Conservation (phyloP, 108 stramenopile species). For the Chaetoceros tenuissimus region DNA sequence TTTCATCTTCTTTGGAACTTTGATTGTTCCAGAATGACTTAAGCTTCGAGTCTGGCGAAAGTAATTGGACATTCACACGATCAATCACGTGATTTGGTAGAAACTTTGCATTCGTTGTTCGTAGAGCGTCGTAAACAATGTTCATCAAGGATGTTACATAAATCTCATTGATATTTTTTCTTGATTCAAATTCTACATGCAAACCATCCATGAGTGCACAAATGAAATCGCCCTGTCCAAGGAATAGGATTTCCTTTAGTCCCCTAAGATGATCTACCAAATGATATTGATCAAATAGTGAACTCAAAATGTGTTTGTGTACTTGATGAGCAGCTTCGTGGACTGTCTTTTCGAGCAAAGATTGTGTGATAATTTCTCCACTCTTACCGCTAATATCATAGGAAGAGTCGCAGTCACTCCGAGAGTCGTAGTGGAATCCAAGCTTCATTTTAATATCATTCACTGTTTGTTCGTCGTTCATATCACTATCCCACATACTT, state of each 20-base stretch:
- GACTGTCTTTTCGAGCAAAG: slow-evolving; percentile 43
- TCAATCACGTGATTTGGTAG: slow-evolving; percentile 67
- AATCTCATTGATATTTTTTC: slow-evolving; percentile 37
- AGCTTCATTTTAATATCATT: neutral
- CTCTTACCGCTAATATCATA: slow-evolving; percentile 1
- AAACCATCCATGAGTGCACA: slow-evolving; percentile 82
- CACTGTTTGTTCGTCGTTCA: neutral
- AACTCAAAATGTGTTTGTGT: slow-evolving; percentile 63
- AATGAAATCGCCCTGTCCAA: slow-evolving; percentile 96
- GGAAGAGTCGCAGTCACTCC: neutral
- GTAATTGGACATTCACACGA: slow-evolving; percentile 61
- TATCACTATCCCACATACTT: slow-evolving; percentile 21
- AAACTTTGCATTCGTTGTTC: slow-evolving; percentile 78
- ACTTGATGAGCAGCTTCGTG: slow-evolving; percentile 36
- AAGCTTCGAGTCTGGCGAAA: slow-evolving; percentile 35
- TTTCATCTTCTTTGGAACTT: slow-evolving; percentile 23
- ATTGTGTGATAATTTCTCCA: neutral
- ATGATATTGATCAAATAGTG: slow-evolving; percentile 62
- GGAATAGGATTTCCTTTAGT: slow-evolving; percentile 88
- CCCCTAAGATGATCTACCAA: slow-evolving; percentile 83
- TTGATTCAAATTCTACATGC: slow-evolving; percentile 45
- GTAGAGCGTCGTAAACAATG: slow-evolving; percentile 77
- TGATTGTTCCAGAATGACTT: slow-evolving; percentile 38
- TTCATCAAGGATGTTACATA: slow-evolving; percentile 70
- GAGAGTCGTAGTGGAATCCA: neutral